Base-by-base conservation (phyloP, 805 yeast species). In the Alloascoidea africana region DNA sequence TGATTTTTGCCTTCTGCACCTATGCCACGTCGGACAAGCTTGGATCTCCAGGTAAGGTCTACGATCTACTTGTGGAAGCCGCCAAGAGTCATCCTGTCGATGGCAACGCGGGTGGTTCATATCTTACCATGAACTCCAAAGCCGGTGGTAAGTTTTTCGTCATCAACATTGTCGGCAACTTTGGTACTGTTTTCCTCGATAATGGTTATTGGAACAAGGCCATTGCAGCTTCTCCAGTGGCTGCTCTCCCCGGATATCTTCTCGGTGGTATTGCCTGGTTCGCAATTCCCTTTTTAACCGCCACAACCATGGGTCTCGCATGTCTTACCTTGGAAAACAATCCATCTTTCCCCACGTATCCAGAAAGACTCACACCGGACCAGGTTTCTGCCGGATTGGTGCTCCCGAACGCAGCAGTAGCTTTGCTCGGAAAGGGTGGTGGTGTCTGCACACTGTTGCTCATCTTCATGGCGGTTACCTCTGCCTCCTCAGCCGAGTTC, bases 261-360 rank as follows among this genome's bases (percentile, higher is more conserved):
- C 58, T 82, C 41, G 96, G 95, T 41, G 95, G 95, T 18, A 55
- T 86, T 34, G 80, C 89, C 0, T 86, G 96, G 95, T 79, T 83
- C 53, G 87, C 94, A 4, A 77, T 86, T 45, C 96, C 96, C 35
- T 78, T 77, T 64, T 67, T 82, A 40, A 68, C 75, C 37, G 81
- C 94, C 13, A 76, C 89, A 2, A 80, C 93, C 4, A 68, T 84
- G 80, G 95, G 96, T 8, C 60, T 85, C n/a, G 84, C 87, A 15
- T 83, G 83, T 38, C 58, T 82, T 40, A 78, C 84, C 38, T 63
- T 85, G 38, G 89, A 84, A 58, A 56, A 62, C 37, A 65, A 72
- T 19, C 78, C 85, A 17, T 50, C 65, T 2, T 84, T 86, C 75
- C 93, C 94, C 46, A 76, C 85, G 4, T 84, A 76, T 54, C 94